phyloP scores from a whole-genome alignment of 768 basidiomycete genomes.

The Russula compacta region DNA sequence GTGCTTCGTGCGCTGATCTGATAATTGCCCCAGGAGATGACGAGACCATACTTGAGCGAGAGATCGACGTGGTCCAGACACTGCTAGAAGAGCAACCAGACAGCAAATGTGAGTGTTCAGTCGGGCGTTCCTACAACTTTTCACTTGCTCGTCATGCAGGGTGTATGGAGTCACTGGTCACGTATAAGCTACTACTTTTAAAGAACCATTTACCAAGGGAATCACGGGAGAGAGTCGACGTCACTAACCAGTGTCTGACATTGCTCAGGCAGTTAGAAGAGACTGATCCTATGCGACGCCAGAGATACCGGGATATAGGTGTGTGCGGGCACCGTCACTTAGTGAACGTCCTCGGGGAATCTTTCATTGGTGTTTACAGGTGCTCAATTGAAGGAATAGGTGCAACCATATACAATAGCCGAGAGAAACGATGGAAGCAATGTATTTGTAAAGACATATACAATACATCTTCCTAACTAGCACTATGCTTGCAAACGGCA shows the following conservation, averaged over 20 bases:
- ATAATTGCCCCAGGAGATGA: slow-evolving; percentile 41
- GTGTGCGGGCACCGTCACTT: slow-evolving; percentile 19
- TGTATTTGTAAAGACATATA: neutral
- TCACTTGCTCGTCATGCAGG: slow-evolving; percentile 39
- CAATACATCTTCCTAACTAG: neutral
- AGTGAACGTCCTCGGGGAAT: neutral
- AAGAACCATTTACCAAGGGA: slow-evolving; percentile 33
- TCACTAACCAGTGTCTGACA: slow-evolving; percentile 38
- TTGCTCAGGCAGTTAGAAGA: slow-evolving; percentile 47
- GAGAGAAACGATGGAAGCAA: neutral
- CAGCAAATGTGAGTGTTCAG: slow-evolving; percentile 65
- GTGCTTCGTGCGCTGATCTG: neutral
- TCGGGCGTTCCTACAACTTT: neutral
- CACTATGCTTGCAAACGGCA: neutral
- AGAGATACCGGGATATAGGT: slow-evolving; percentile 65
- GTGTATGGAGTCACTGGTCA: slow-evolving; percentile 89
- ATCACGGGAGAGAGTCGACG: slow-evolving; percentile 22
- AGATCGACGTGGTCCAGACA: slow-evolving; percentile 74
- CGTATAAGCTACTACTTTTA: slow-evolving; percentile 71
- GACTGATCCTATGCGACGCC: slow-evolving; percentile 57
- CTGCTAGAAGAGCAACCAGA: slow-evolving; percentile 84
- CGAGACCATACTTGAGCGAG: slow-evolving; percentile 50
- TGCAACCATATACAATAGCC: neutral
- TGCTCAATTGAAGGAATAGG: neutral
- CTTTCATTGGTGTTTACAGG: neutral